A percentile compares a stretch with the other conserved stretches of the same genome.
Conservation (phyloP, 768 basidiomycete genomes). For the Brasilioporus rufonigricans region DNA sequence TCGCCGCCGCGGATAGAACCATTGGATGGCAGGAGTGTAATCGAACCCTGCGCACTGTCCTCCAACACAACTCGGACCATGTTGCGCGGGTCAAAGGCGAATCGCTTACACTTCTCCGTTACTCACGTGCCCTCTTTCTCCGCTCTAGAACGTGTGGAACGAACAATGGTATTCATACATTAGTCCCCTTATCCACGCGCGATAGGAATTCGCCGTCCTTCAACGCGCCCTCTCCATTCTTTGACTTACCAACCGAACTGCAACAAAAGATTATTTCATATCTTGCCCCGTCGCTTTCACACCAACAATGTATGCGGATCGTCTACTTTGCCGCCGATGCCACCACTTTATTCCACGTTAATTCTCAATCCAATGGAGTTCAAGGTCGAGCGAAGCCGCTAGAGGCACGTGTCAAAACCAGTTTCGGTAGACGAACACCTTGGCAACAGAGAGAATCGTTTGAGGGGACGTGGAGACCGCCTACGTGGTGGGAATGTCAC, state of each 20-base stretch:
- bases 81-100: conserved; percentile 41
- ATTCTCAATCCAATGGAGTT: conserved; percentile 19
- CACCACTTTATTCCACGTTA: conserved; percentile 42
- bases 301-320: conserved; percentile 52
- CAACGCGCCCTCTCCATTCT: conserved; percentile 30
- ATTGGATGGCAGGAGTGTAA: conserved; percentile 33
- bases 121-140: conserved; percentile 51
- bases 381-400: conserved; percentile 2
- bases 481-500: conserved; percentile 32
- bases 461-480: conserved; percentile 37
- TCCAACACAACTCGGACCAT: conserved; percentile 44
- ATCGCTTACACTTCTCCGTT: conserved; percentile 49
- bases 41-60: conserved; percentile 30
- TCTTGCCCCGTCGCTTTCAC: conserved; percentile 55
- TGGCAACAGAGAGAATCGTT: conserved; percentile 10
- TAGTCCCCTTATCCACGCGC: conserved; percentile 3
- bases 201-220: conserved; percentile 6
- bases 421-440: conserved; percentile 7
- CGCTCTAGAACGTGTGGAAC: conserved; percentile 21
- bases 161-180: background rate
- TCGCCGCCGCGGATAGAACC: conserved; percentile 18
- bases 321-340: conserved; percentile 47
- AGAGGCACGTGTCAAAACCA: conserved; percentile 2
- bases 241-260: conserved; percentile 54
- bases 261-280: conserved; percentile 56